Conservation (phyloP, 352 stramenopile species). For the Phytopythium aichiense region DNA sequence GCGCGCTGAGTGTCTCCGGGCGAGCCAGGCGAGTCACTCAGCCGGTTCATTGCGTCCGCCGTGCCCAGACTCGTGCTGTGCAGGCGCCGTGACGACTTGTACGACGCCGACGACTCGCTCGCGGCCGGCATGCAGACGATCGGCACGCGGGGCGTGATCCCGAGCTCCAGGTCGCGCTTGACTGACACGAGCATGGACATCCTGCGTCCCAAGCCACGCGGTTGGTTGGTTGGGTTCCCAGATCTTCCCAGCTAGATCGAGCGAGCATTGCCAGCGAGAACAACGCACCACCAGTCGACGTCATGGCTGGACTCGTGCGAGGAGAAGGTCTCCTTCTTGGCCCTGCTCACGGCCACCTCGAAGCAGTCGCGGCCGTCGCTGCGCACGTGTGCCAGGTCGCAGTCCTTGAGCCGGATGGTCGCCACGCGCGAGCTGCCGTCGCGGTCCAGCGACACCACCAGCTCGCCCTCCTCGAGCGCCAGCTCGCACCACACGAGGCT, state of each 20-base stretch:
- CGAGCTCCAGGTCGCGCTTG: slow-evolving; percentile 69
- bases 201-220: slow-evolving; percentile 24
- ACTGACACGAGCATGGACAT: slow-evolving; percentile 76
- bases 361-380: slow-evolving; percentile 82
- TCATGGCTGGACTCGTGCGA: slow-evolving; percentile 83
- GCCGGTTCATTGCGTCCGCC: background rate
- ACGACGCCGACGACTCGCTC: slow-evolving; percentile 18
- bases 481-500: slow-evolving; percentile 79
- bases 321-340: slow-evolving; percentile 83
- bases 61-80: slow-evolving; percentile 11
- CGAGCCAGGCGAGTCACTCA: slow-evolving; percentile 2
- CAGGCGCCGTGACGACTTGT: slow-evolving; percentile 16
- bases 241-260: background rate
- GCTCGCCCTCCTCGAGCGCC: slow-evolving; percentile 48
- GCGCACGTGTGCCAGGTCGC: slow-evolving; percentile 76
- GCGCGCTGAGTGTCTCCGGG: background rate
- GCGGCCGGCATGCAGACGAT: slow-evolving; percentile 51
- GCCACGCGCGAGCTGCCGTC: slow-evolving; percentile 48
- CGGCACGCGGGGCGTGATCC: slow-evolving; percentile 53
- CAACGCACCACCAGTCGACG: slow-evolving; percentile 81
- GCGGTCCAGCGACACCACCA: slow-evolving; percentile 63
- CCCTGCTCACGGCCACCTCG: slow-evolving; percentile 56
- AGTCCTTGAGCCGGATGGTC: slow-evolving; percentile 54
- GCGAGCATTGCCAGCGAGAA: background rate
- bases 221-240: background rate